Base-by-base conservation (phyloP, 768 basidiomycete genomes). In the Amanita rubescens region DNA sequence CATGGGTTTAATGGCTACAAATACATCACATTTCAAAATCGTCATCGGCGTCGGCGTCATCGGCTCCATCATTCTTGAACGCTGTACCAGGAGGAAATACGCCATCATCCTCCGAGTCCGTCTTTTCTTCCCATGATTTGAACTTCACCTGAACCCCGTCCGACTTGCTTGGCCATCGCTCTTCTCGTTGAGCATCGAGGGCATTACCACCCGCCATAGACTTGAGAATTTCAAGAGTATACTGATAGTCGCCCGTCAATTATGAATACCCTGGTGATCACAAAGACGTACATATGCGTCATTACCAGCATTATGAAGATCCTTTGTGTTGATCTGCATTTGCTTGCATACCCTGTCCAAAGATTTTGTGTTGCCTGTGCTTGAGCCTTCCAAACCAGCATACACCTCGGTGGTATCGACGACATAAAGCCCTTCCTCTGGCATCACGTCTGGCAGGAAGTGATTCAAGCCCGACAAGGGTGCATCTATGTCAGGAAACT, bases 261-360 rank as follows among this genome's bases (percentile, higher is more conserved):
- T 33, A 32, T 5, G 17, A 22, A 7, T 33, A n/a, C 9, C 15
- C 20, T 22, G n/a, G 35, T 45, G 15, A 4, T 49, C 14, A 8
- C 55, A 2, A 38, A 32, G 15, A 69, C 82, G 38, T 59, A 91
- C 90, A 64, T 85, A 76, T 1, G 90, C 90, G 64, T 93, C 89
- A 61, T 92, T 93, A 0, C 90, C 90, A 1, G 88, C 90, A 61
- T 94, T 94, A 73, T 92, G 92, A 54, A 87, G 58, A 59, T 75
- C 71, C 32, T 73, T 58, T 1, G 79, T 77, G 0, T 68, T 57
- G 47, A 91, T 73, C 47, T 81, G 77, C 19, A 94, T 74, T 49
- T 83, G 78, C 43, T 71, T 69, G 65, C 85, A 87, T 27, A 82
- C 75, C 35, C 80, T 77, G 56, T 78, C 78, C 19, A 94, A 75